Percentiles rank a stretch among this genome's conserved stretches.
Evolutionary conservation across 306 rosid genomes (phyloP).

Genomic region (Acmispon strigosus): DNA sequence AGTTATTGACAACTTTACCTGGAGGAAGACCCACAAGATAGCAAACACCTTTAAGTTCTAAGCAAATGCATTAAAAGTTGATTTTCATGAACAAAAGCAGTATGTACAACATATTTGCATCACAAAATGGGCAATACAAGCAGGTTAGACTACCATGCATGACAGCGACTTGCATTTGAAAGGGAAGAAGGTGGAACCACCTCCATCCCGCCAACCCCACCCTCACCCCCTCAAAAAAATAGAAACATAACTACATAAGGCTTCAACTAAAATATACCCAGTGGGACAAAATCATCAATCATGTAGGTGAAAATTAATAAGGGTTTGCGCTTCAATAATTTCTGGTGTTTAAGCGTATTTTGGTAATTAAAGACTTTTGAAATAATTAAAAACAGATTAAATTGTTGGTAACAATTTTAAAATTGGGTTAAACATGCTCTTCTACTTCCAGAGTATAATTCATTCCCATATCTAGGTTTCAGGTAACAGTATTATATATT

Average conservation of each 20-base stretch:
- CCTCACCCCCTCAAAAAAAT: background rate
- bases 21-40: constrained; percentile 18
- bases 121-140: background rate
- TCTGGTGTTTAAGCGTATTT: no score
- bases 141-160: background rate
- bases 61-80: background rate
- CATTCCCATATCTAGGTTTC: background rate
- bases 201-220: background rate
- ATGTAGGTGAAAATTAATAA: no score
- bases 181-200: background rate
- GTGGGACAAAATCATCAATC: no score
- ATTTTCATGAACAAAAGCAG: constrained; percentile 1
- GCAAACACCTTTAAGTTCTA: background rate
- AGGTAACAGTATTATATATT: background rate
- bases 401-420: no score
- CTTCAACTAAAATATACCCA: background rate
- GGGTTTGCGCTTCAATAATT: no score
- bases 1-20: constrained; percentile 66
- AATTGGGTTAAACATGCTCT: no score
- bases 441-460: background rate
- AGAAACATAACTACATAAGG: background rate
- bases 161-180: background rate
- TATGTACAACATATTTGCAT: background rate
- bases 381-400: no score
- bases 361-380: no score